phyloP scores from a whole-genome alignment of 2,329 filamentous ascomycete species.

The Sordariomycetes sp. region DNA sequence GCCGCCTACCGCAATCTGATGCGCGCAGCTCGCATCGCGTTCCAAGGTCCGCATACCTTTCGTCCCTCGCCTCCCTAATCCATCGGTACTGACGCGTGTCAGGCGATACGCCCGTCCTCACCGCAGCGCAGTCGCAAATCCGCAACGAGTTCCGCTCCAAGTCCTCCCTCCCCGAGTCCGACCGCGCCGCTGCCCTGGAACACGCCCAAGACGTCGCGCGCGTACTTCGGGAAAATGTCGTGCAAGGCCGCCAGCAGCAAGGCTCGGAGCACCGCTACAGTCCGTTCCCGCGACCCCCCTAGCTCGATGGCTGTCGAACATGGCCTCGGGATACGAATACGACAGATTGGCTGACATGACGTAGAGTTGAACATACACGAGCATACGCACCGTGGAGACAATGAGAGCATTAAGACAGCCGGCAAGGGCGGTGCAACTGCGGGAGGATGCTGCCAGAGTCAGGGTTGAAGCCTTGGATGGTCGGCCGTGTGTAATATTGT shows the following conservation, averaged over 20 bases:
- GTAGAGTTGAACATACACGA: slow-evolving; percentile 88
- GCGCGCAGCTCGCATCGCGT: slow-evolving; percentile 74
- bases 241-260: slow-evolving; percentile 61
- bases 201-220: slow-evolving; percentile 77
- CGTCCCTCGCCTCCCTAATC: neutral
- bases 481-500: slow-evolving; percentile 6
- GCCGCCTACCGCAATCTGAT: slow-evolving; percentile 74
- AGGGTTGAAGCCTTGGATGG: neutral
- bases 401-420: slow-evolving; percentile 73
- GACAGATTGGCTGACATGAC: slow-evolving; percentile 6
- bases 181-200: slow-evolving; percentile 56
- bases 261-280: slow-evolving; percentile 43
- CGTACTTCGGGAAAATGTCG: slow-evolving; percentile 74
- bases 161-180: slow-evolving; percentile 43
- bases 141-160: slow-evolving; percentile 66
- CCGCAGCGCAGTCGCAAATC: slow-evolving; percentile 63
- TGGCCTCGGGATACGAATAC: neutral
- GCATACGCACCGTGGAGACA: slow-evolving; percentile 84
- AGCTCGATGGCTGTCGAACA: no score
- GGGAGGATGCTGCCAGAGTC: slow-evolving; percentile 19
- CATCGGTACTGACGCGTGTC: neutral
- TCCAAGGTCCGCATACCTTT: slow-evolving; percentile 52
- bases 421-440: slow-evolving; percentile 18
- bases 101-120: slow-evolving; percentile 65
- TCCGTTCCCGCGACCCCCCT: slow-evolving; percentile 25